Evolutionary conservation across 345 rosid species (phyloP), one percentile per base, ranked within the genome.

Genomic region (Arabidopsis arenosa): DNA sequence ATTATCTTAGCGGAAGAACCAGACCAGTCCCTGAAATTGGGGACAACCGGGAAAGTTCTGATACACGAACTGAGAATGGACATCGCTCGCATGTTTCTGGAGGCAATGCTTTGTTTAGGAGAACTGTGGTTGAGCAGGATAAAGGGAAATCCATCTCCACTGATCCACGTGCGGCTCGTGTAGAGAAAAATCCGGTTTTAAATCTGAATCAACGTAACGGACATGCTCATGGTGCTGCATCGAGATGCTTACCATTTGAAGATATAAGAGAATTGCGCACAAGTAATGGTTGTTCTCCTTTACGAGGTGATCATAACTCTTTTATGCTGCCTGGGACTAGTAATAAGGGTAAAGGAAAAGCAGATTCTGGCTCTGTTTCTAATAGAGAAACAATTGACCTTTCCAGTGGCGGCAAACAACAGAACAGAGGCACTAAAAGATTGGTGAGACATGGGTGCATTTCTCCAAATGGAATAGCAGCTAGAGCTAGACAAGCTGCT

Each of bases 381-480:
- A 66, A 70, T 64, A 81, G 75, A 68, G 86, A 82, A 79, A 83
- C 64, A 41, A 68, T 81, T 72, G 77, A 75, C 75, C 59, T 82
- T 21, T 79, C 86, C 15, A 43, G 80, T 81, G 82, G 58, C 67
- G 82, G 58, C 67, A 77, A 63, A 57, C 68, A 57, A 58, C 82
- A 43, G 49, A 72, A 63, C 43, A 67, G 66, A 30, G 83, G 92
- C 68, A 83, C 80, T 51, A 94, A 80, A 79, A 83, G 90, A 74
- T 82, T 94, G 83, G 98, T 92, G n/a, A 79, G 93, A 70, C 82
- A 90, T 76, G 98, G 98, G 39, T 92, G 91, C 81, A 94, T 94
- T 36, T 90, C 96, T 79, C 97, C 95, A 1, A 73, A 78, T 65
- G 88, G 75, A 73, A 90, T 87, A 75, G 88, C 86, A 67, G 75